Evolutionary conservation across 2,329 filamentous ascomycete genomes (phyloP).

Genomic region (Pestalotiopsis sp.): DNA sequence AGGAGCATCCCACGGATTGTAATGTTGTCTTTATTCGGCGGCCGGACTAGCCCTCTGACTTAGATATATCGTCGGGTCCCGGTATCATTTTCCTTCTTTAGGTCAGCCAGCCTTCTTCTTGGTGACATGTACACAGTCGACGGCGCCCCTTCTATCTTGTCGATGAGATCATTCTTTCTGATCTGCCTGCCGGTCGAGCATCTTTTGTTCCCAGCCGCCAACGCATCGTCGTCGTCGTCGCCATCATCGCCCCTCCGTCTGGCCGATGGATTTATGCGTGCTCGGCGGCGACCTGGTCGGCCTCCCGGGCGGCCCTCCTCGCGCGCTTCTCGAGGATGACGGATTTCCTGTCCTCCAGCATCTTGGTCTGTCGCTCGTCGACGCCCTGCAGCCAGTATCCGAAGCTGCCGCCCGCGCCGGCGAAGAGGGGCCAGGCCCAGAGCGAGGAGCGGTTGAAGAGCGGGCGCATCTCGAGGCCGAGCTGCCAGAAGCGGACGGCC

Average conservation of each 20-base stretch:
- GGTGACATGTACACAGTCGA: conserved; percentile 25
- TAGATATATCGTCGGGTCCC: background rate
- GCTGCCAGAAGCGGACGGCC: conserved; percentile 91
- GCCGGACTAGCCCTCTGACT: background rate
- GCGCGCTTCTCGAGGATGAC: conserved; percentile 86
- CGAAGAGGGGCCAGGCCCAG: conserved; percentile 92
- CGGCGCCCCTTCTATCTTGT: background rate
- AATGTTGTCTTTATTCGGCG: conserved; percentile 6
- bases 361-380: conserved; percentile 77
- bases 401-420: conserved; percentile 82
- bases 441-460: conserved; percentile 84
- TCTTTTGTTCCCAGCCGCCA: background rate
- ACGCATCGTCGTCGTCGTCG: background rate
- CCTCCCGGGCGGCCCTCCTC: conserved; percentile 71
- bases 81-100: background rate
- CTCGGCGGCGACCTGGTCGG: conserved; percentile 29
- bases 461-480: conserved; percentile 97
- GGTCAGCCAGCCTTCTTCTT: conserved; percentile 8
- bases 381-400: conserved; percentile 97
- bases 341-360: conserved; percentile 79
- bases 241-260: background rate
- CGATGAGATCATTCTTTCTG: background rate
- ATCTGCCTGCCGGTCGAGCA: background rate
- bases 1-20: background rate
- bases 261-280: conserved; percentile 15